Evolutionary conservation across 176 grass and related monocot species (phyloP).

Genomic region (Cocos nucifera): DNA sequence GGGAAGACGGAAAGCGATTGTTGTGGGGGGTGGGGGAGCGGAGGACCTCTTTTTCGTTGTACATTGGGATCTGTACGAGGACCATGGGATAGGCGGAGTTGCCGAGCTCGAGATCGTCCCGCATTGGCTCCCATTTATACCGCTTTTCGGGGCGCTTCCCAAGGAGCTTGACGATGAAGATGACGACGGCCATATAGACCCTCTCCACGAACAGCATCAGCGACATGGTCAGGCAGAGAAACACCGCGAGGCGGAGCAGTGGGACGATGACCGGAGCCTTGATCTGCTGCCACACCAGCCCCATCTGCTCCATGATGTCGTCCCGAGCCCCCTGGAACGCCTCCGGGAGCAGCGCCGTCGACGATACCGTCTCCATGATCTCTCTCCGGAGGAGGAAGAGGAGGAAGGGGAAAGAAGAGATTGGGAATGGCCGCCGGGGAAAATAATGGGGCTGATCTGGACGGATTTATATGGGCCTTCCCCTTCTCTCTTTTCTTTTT

Average conservation of each 20-base stretch:
- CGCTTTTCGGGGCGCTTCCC: not conserved
- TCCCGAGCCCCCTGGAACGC: not conserved
- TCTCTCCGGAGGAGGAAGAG: too few species aligned
- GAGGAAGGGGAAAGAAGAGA: too few species aligned
- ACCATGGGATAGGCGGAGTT: conserved; percentile 3
- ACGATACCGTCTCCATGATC: not conserved
- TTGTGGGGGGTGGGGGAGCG: not conserved
- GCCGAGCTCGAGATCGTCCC: conserved; percentile 6
- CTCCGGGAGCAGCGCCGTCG: not conserved
- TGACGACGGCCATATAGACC: conserved; percentile 15
- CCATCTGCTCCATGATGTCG: not conserved
- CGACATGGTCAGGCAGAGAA: conserved; percentile 5
- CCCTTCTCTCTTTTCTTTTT: too few species aligned
- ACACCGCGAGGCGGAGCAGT: conserved; percentile 1
- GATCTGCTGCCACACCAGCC: conserved; percentile 11
- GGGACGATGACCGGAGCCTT: conserved; percentile 20
- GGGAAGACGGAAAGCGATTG: too few species aligned
- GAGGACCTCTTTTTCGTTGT: conserved; percentile 15
- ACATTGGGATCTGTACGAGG: conserved; percentile 13
- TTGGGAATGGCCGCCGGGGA: too few species aligned
- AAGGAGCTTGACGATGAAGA: not conserved
- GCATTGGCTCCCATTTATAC: conserved; percentile 8
- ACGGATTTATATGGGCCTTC: too few species aligned
- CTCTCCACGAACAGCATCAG: conserved; percentile 9
- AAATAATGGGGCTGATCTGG: too few species aligned